Base-by-base conservation (phyloP, 306 rosid species). In the Rubus parviflorus region DNA sequence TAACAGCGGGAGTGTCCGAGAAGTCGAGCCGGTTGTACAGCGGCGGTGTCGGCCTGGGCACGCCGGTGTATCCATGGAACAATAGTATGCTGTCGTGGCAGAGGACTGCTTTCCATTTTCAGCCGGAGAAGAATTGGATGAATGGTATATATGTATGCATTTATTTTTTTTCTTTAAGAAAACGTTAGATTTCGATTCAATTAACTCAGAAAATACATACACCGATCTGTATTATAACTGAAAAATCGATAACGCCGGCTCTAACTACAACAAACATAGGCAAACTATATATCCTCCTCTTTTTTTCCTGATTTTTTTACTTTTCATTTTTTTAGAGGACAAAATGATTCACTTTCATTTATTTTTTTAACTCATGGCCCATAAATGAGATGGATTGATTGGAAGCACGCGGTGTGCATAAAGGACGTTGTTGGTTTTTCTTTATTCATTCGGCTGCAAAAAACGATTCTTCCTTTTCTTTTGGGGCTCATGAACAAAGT, bases 101-200 rank as follows among this genome's bases (percentile, higher is more conserved):
- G 85, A 89, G 98, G 81, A 94, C 93, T 0, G 87, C 97, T 41
- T 94, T 58, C 76, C 98, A 94, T 83, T 94, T 94, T 75, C 98
- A 94, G 77, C 98, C 98, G 0, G 88, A 91, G 76, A 86, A 84
- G 81, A 94, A 94, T 82, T 91, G 98, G 98, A 92, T 91, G 98
- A 94, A 94, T 64, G 98, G 98, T 92, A 85, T 16, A 17, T 75
- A 9, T 0, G 15, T 8, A 20, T 56, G 2, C 6, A 8, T 22
- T 9, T 56, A 20, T 14, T 22, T 30, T 10, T n/a, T 25, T 57
- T 56, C 3, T 10, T 7, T 30, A 25, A 6, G 64, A 16, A 5
- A 22, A 0, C 11, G 51, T 4, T 30, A 11, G 16, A 58, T 58
- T 58, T 58, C 5, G 38, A 58, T 58, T 23, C 64, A 20, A 12